Evolutionary conservation across 768 basidiomycete genomes (phyloP).

Genomic region (Lactifluus subvellereus): DNA sequence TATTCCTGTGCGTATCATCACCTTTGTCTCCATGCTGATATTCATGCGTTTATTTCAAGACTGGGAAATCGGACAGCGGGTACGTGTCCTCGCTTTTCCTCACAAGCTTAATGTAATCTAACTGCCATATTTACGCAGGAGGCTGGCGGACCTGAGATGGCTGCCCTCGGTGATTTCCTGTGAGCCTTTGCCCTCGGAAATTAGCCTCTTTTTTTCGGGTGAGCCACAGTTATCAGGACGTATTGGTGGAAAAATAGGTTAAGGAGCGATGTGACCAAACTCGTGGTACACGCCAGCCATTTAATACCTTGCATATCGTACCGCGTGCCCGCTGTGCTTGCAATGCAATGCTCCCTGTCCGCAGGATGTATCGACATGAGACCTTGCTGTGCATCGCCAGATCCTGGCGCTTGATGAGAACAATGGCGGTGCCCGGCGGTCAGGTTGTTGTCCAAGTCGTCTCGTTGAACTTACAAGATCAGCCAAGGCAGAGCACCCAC

Average conservation of each 20-base stretch:
- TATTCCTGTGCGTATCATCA: conserved; percentile 50
- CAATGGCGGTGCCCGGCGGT: background rate
- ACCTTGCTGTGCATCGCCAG: background rate
- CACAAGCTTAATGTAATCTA: background rate
- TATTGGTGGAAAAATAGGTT: background rate
- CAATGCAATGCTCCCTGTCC: background rate
- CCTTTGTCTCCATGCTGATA: background rate
- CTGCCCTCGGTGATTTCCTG: conserved; percentile 71
- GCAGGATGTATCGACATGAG: background rate
- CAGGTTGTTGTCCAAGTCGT: background rate
- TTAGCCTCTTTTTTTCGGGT: background rate
- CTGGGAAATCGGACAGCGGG: conserved; percentile 92
- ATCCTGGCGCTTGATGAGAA: background rate
- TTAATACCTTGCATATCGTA: background rate
- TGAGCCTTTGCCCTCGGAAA: conserved; percentile 31
- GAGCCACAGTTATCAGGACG: background rate
- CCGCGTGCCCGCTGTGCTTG: background rate
- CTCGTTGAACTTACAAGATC: background rate
- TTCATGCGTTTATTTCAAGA: conserved; percentile 39
- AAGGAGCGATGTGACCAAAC: background rate
- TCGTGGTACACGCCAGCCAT: background rate
- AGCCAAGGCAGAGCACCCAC: background rate
- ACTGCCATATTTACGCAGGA: conserved; percentile 38
- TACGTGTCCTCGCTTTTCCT: conserved; percentile 22
- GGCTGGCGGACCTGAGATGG: conserved; percentile 78